Evolutionary conservation across 2,329 filamentous ascomycete genomes (phyloP), one percentile per base, ranked within the genome.

Genomic region (Chaetothyriales sp.): DNA sequence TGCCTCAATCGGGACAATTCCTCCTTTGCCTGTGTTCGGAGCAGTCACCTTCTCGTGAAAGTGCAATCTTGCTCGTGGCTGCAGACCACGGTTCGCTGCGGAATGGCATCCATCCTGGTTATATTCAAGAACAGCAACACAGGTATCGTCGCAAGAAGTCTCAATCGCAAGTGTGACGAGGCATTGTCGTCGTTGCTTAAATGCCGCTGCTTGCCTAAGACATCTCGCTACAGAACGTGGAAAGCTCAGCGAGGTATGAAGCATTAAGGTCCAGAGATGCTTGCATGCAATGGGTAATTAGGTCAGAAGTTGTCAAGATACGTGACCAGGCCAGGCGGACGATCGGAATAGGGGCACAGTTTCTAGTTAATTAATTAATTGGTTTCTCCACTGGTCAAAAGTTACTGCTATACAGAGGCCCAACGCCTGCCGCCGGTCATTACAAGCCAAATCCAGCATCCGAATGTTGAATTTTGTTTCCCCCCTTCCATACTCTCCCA

Each of bases 41-140:
- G 86, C 85, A 0, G 89, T 94, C 56, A 90, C 69, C 61, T 86
- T 92, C 61, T 83, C 75, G 65, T 95, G 83, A 71, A 88, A 94
- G 60, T 85, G 80, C 2, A 94, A 75, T 5, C 69, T 72, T 8
- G 83, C 80, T 46, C 66, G 51, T 15, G 18, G 29, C 18, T 22
- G 43, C 19, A 37, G 9, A n/a, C 44, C 43, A 25, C 19, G 33
- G 25, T 46, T 18, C 2, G 18, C 28, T 20, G 19, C 28, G 9
- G 43, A 43, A 9, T 33, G 20, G 18, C 20, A 20, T 46, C n/a
- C 44, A 29, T 46, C 8, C 40, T 28, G 0, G 48, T 58, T 56
- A 28, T 67, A 61, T 50, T 86, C 79, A 43, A 95, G 74, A 47
- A 97, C 69, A 28, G 90, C 85, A 18, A 95, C 89, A 53, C 85